phyloP scores from a whole-genome alignment of 2,329 filamentous ascomycete species.

The Rosellinia necatrix region DNA sequence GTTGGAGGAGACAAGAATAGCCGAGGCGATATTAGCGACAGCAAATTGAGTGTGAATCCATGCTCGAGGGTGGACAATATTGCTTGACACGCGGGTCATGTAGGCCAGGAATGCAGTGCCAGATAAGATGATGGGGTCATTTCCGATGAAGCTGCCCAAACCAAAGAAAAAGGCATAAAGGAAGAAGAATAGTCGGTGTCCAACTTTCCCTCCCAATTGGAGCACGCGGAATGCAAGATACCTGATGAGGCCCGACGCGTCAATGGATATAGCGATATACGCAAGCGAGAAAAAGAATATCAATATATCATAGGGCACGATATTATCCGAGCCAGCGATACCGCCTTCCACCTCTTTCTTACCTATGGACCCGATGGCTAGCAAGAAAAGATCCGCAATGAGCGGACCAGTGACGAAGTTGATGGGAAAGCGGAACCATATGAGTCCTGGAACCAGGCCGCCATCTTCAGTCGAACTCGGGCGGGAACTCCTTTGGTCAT shows the following conservation, averaged over 20 bases:
- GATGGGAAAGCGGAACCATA: slow-evolving; percentile 63
- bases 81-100: slow-evolving; percentile 75
- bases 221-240: slow-evolving; percentile 73
- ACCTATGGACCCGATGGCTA: slow-evolving; percentile 72
- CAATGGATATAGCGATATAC: slow-evolving; percentile 78
- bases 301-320: slow-evolving; percentile 75
- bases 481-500: slow-evolving; percentile 27
- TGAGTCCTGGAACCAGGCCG: slow-evolving; percentile 46
- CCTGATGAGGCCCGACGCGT: slow-evolving; percentile 73
- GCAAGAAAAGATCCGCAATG: slow-evolving; percentile 71
- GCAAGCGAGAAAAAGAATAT: slow-evolving; percentile 74
- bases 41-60: slow-evolving; percentile 77
- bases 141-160: slow-evolving; percentile 71
- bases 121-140: slow-evolving; percentile 75
- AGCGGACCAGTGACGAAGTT: slow-evolving; percentile 74
- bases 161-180: slow-evolving; percentile 74
- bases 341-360: slow-evolving; percentile 69
- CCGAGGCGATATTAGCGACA: slow-evolving; percentile 73
- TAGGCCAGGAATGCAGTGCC: slow-evolving; percentile 77
- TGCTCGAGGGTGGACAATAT: slow-evolving; percentile 71
- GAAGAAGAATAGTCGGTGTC: slow-evolving; percentile 71
- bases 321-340: slow-evolving; percentile 67
- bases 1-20: slow-evolving; percentile 77
- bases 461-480: slow-evolving; percentile 18
- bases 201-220: slow-evolving; percentile 68